These are phyloP conservation scores for Lentinula novae-zelandiae DNA, from an alignment of 1,284 basidiomycete genomes.

Conservation along the genomic window DNA sequence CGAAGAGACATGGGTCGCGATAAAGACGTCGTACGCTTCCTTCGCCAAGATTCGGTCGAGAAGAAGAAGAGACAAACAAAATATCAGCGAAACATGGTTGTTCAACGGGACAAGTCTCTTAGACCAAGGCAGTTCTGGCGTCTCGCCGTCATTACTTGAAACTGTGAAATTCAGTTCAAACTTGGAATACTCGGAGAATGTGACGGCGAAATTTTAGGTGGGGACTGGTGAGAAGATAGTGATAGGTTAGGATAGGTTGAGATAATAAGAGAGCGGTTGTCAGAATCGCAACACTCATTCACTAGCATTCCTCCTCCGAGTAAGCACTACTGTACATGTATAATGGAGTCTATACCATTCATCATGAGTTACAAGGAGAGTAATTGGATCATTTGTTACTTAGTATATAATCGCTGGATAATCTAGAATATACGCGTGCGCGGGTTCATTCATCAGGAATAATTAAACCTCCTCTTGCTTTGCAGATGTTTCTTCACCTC, in stretches of 20 bases:
- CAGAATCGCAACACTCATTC: no score
- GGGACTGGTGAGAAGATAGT: no score
- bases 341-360: no score
- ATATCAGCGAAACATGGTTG: slow-evolving; percentile 16
- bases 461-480: background rate
- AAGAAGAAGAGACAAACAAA: slow-evolving; percentile 53
- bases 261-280: no score
- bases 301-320: no score
- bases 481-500: background rate
- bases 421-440: no score
- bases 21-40: slow-evolving; percentile 53
- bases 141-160: slow-evolving; percentile 29
- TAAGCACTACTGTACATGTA: no score
- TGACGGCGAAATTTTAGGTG: no score
- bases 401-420: no score
- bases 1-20: slow-evolving; percentile 44
- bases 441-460: background rate
- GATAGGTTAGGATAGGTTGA: no score
- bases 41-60: slow-evolving; percentile 46
- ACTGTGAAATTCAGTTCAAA: slow-evolving; percentile 34
- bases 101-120: slow-evolving; percentile 33
- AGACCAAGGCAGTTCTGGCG: slow-evolving; percentile 45
- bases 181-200: background rate
- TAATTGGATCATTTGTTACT: no score
- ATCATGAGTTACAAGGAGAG: no score